Evolutionary conservation across 2,329 filamentous ascomycete genomes (phyloP).

Genomic region (Ramularia collo-cygni): DNA sequence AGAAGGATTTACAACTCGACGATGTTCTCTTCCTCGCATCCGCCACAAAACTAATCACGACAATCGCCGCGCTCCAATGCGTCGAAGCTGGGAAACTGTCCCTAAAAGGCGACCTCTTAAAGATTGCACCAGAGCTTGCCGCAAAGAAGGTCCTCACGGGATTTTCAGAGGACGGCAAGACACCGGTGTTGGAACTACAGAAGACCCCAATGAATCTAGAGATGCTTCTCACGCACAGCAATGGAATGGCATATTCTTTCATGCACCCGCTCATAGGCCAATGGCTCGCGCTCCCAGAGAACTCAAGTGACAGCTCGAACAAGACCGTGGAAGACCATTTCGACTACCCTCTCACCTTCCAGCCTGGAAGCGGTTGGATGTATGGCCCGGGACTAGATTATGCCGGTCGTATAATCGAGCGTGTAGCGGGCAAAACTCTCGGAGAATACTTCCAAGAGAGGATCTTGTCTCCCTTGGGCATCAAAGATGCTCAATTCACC

Average conservation of each 20-base stretch:
- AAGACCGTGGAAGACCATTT: conserved; percentile 3
- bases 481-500: conserved; percentile 29
- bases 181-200: conserved; percentile 23
- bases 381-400: conserved; percentile 47
- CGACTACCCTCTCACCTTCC: conserved; percentile 41
- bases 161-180: conserved; percentile 30
- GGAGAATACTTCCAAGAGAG: conserved; percentile 39
- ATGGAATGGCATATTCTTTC: conserved; percentile 44
- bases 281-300: conserved; percentile 1
- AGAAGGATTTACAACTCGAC: background rate
- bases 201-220: conserved; percentile 43
- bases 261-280: conserved; percentile 10
- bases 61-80: conserved; percentile 47
- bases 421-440: conserved; percentile 37
- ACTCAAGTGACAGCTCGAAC: conserved; percentile 2
- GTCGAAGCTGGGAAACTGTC: conserved; percentile 45
- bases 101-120: conserved; percentile 40
- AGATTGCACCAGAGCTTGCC: conserved; percentile 43
- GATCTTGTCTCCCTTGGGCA: conserved; percentile 41
- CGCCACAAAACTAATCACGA: conserved; percentile 42
- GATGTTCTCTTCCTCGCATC: conserved; percentile 18
- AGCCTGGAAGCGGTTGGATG: conserved; percentile 46
- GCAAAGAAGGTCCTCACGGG: conserved; percentile 43
- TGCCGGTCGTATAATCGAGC: conserved; percentile 47
- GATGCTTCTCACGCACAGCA: conserved; percentile 43